These are phyloP conservation scores for Casaregolazyma suthepensis DNA, from an alignment of 1,139 yeast species.

Conservation along the genomic window DNA sequence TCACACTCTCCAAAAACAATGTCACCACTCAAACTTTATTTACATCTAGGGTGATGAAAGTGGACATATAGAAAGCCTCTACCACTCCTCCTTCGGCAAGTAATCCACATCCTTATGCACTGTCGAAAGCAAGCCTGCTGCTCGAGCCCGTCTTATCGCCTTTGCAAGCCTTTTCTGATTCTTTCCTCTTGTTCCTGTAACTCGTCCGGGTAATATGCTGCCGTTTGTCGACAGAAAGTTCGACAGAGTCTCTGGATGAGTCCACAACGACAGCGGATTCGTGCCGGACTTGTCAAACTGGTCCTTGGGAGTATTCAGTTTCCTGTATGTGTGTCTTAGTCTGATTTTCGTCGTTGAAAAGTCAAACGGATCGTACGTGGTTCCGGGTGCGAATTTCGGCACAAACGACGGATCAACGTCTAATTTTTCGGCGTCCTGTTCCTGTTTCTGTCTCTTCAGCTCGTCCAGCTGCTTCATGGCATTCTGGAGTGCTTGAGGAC, in stretches of 20 bases:
- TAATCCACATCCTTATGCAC: slow-evolving; percentile 46
- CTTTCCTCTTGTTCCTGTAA: slow-evolving; percentile 49
- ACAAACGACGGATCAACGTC: slow-evolving; percentile 23
- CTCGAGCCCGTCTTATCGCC: slow-evolving; percentile 63
- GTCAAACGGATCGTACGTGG: slow-evolving; percentile 30
- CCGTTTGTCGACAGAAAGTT: slow-evolving; percentile 55
- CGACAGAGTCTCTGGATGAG: slow-evolving; percentile 49
- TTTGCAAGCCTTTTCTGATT: slow-evolving; percentile 58
- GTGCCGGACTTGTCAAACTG: slow-evolving; percentile 21
- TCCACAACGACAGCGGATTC: slow-evolving; percentile 32
- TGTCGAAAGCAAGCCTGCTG: slow-evolving; percentile 60
- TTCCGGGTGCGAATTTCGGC: slow-evolving; percentile 21
- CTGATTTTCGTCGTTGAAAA: slow-evolving; percentile 25
- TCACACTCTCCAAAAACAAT: too few species aligned
- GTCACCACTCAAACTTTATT: too few species aligned
- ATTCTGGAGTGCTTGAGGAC: background rate
- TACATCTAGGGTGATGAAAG: too few species aligned
- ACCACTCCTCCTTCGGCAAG: slow-evolving; percentile 12
- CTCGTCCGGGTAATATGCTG: slow-evolving; percentile 53
- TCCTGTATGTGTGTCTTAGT: slow-evolving; percentile 17
- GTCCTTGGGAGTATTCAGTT: slow-evolving; percentile 24
- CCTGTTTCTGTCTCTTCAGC: background rate
- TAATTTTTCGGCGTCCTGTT: slow-evolving; percentile 6
- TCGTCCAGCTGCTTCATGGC: slow-evolving; percentile 4
- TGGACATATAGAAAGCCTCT: too few species aligned